Evolutionary conservation across 805 yeast species (phyloP).

Genomic region (Teunomyces kruisii): DNA sequence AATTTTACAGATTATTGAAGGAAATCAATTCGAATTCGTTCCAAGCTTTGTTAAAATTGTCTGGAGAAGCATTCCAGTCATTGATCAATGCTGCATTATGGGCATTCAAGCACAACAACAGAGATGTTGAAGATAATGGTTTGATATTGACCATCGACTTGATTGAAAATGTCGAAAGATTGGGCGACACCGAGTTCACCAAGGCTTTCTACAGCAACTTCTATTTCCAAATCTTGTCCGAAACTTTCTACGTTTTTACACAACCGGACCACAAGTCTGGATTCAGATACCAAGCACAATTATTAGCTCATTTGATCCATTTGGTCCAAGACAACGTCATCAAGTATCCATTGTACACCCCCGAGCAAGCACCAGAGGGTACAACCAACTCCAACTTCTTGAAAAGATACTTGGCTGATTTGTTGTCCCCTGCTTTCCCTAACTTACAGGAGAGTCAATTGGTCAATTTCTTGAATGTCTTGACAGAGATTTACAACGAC

Average conservation of each 20-base stretch:
- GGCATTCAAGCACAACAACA: conserved; percentile 97
- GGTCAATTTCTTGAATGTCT: conserved; percentile 73
- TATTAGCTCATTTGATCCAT: conserved; percentile 79
- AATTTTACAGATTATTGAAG: conserved; percentile 85
- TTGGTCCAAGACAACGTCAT: conserved; percentile 77
- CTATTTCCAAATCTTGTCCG: conserved; percentile 85
- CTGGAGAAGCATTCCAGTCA: conserved; percentile 88
- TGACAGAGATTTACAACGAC: conserved; percentile 72
- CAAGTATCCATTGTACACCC: conserved; percentile 71
- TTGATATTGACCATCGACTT: conserved; percentile 80
- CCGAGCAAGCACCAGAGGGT: conserved; percentile 82
- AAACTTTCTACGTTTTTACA: conserved; percentile 88
- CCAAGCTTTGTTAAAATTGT: conserved; percentile 80
- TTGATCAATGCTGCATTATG: conserved; percentile 92
- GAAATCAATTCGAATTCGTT: conserved; percentile 85
- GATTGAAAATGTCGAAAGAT: conserved; percentile 76
- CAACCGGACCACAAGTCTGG: conserved; percentile 98
- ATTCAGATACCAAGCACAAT: conserved; percentile 80
- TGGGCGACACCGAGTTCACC: conserved; percentile 71
- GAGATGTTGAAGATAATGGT: conserved; percentile 95
- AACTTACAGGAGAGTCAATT: conserved; percentile 85
- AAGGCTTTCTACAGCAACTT: conserved; percentile 85
- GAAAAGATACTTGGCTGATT: conserved; percentile 76
- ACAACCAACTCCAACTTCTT: conserved; percentile 78
- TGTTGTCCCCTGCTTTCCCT: conserved; percentile 87